A percentile compares a stretch with the other conserved stretches of the same genome.
These are phyloP conservation scores for Corylus americana DNA, from an alignment of 306 rosid species.

Conservation along the genomic window DNA sequence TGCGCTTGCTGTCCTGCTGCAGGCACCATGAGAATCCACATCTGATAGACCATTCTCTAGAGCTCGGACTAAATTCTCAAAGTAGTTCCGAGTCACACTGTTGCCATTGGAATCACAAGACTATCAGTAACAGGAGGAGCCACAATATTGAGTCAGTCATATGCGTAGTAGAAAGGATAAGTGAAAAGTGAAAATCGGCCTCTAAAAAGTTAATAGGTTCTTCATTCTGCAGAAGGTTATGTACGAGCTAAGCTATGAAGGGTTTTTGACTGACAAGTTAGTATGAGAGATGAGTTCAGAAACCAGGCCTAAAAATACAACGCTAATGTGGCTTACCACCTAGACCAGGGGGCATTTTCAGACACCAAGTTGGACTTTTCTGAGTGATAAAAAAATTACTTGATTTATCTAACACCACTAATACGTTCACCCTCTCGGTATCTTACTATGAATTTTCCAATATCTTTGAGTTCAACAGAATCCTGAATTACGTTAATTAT, in stretches of 20 bases:
- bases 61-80: constrained; percentile 64
- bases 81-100: constrained; percentile 65
- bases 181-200: not conserved
- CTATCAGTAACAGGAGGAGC: not conserved
- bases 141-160: not conserved
- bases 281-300: not conserved
- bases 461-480: not conserved
- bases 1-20: constrained; percentile 54
- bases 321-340: not conserved
- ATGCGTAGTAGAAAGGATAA: not conserved
- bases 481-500: not conserved
- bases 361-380: not conserved
- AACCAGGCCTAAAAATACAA: not conserved
- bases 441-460: not conserved
- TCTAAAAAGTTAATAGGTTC: not conserved
- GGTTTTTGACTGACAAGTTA: not conserved
- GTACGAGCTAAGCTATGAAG: not conserved
- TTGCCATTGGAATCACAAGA: not conserved
- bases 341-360: not conserved
- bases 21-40: constrained; percentile 53
- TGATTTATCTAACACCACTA: not conserved
- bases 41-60: constrained; percentile 59
- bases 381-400: not conserved
- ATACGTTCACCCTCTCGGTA: not conserved
- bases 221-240: not conserved